These are phyloP conservation scores for Xylogone sp. DNA, from an alignment of 2,329 filamentous ascomycete species.

Conservation along the genomic window DNA sequence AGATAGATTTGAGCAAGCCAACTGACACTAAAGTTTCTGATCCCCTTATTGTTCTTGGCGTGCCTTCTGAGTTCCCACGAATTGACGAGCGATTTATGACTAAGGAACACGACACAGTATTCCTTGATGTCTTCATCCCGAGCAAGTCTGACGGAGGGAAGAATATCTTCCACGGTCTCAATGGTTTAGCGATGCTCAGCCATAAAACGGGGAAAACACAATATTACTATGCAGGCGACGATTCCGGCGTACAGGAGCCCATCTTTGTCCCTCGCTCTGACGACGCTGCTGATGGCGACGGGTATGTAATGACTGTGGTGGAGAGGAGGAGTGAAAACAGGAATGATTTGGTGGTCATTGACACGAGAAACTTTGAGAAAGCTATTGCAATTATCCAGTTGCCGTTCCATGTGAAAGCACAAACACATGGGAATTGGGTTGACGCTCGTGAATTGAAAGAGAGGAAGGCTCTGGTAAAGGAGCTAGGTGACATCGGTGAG, in stretches of 20 bases:
- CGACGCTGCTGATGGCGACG: slow-evolving; percentile 25
- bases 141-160: slow-evolving; percentile 26
- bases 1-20: slow-evolving; percentile 31
- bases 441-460: no score
- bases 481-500: no score
- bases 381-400: slow-evolving; percentile 28
- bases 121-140: slow-evolving; percentile 35
- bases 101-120: slow-evolving; percentile 34
- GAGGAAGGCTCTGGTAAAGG: no score
- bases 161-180: slow-evolving; percentile 22
- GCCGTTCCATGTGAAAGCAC: slow-evolving; percentile 25
- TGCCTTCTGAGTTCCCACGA: slow-evolving; percentile 39
- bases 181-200: slow-evolving; percentile 9
- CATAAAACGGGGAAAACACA: slow-evolving; percentile 23
- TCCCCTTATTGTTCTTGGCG: slow-evolving; percentile 29
- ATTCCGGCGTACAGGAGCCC: slow-evolving; percentile 47
- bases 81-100: slow-evolving; percentile 41
- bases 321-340: slow-evolving; percentile 31
- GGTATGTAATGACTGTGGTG: slow-evolving; percentile 23
- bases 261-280: slow-evolving; percentile 44
- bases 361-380: slow-evolving; percentile 23
- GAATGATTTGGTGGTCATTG: slow-evolving; percentile 32
- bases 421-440: slow-evolving; percentile 30
- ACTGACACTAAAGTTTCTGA: slow-evolving; percentile 18
- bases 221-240: slow-evolving; percentile 32